Base-by-base conservation (phyloP, 192 early-diverging fungal genomes). In the Coemansia sp. region DNA sequence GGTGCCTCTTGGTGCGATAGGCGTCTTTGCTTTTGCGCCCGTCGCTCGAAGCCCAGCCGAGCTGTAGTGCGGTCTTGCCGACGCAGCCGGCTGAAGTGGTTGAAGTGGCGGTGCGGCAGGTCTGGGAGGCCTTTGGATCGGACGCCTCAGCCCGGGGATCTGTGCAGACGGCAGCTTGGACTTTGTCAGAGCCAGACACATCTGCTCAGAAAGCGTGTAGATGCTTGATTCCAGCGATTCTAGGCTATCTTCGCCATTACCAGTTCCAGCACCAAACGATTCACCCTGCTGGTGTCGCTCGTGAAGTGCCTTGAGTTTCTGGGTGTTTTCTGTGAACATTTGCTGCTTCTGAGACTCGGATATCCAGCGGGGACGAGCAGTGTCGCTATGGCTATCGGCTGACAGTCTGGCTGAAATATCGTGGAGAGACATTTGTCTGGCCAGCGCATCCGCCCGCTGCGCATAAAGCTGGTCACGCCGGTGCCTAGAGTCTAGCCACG, bases 401-500 rank as follows among this genome's bases (percentile, higher is more conserved):
- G 68, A 58, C 53, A 63, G 61, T 16, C 59, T 63, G 13, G 61
- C 45, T 13, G 75, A 76, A 16, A 81, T 43, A 18, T 81, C 79
- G 53, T 70, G 63, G 48, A 81, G 58, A 26, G 43, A 21, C 9
- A 81, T 56, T 6, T 63, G 65, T 26, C 42, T 41, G 1, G 73
- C 66, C 59, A 81, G 67, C 6, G 79, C 79, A 23, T 81, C 66
- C 4, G 50, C 21, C 9, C 74, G 66, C 63, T 72, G 59, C 7
- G 67, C 48, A 45, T 58, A 70, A 40, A 72, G 56, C 23, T 45
- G 63, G 64, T 81, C 79, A 63, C 79, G 79, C 19, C 15, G 60
- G 6, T n/a, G 65, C 16, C 62, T 65, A n/a, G 21, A 39, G 21
- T 72, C 79, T 39, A 81, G 70, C 79, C 79, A 81, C 21, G 54